Conservation (phyloP, 2,329 filamentous ascomycete species). For the Ambrosiella cleistominuta region DNA sequence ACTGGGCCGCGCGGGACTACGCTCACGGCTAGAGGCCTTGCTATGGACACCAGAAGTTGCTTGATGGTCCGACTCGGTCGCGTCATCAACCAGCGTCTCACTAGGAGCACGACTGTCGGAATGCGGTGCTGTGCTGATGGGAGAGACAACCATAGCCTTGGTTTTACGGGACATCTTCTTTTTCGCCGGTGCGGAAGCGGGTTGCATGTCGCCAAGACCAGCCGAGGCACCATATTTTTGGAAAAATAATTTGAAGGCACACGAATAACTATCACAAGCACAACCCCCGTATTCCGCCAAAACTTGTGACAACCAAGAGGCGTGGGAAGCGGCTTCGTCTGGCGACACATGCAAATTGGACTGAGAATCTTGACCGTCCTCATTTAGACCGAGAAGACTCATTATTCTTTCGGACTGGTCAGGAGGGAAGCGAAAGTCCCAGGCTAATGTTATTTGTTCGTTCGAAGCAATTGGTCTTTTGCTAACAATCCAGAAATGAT, state of each 20-base stretch:
- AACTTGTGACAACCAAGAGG: slow-evolving; percentile 49
- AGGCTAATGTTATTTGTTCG: slow-evolving; percentile 46
- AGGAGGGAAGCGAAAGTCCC: slow-evolving; percentile 49
- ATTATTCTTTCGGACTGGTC: slow-evolving; percentile 35
- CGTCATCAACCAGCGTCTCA: slow-evolving; percentile 40
- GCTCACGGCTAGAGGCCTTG: slow-evolving; percentile 49
- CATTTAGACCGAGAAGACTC: slow-evolving; percentile 42
- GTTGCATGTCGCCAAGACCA: not conserved
- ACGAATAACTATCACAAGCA: slow-evolving; percentile 50
- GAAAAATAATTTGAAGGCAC: slow-evolving; percentile 46
- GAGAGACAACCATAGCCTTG: slow-evolving; percentile 39
- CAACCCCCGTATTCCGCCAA: slow-evolving; percentile 66
- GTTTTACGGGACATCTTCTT: slow-evolving; percentile 39
- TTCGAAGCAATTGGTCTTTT: slow-evolving; percentile 52
- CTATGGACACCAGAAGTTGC: slow-evolving; percentile 36
- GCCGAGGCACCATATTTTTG: slow-evolving; percentile 25
- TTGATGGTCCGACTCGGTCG: slow-evolving; percentile 30
- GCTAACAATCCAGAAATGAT: slow-evolving; percentile 85
- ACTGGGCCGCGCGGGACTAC: slow-evolving; percentile 39
- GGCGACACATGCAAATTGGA: slow-evolving; percentile 24
- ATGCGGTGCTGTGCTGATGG: slow-evolving; percentile 39
- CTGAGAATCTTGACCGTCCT: slow-evolving; percentile 30
- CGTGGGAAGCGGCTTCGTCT: slow-evolving; percentile 41
- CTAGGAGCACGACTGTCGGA: slow-evolving; percentile 47
- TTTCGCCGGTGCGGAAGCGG: not conserved